Evolutionary conservation across 2,329 filamentous ascomycete species (phyloP).

Genomic region (Curvularia hawaiiensis): DNA sequence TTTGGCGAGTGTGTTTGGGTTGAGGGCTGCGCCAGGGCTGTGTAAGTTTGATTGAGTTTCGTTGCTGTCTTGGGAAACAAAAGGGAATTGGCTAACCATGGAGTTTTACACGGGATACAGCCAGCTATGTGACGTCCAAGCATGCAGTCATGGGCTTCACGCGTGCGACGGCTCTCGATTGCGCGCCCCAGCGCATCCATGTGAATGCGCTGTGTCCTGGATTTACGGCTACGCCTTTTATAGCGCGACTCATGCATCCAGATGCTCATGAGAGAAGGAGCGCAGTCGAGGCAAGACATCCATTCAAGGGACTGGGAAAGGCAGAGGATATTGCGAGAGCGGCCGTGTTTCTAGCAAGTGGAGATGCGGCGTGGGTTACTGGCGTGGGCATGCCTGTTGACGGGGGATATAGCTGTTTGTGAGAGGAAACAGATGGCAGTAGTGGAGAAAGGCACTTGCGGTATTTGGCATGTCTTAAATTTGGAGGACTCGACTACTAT

Average conservation of each 20-base stretch:
- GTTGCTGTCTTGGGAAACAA: not conserved
- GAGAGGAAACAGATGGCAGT: not conserved
- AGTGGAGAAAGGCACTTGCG: not conserved
- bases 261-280: conserved; percentile 10
- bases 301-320: conserved; percentile 38
- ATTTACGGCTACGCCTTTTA: conserved; percentile 44
- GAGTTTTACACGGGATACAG: conserved; percentile 1
- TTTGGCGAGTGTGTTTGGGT: conserved; percentile 56
- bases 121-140: conserved; percentile 55
- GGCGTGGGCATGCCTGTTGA: conserved; percentile 54
- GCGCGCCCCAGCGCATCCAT: conserved; percentile 56
- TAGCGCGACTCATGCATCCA: conserved; percentile 21
- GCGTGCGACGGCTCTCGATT: conserved; percentile 56
- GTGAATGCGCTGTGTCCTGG: conserved; percentile 62
- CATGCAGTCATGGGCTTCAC: conserved; percentile 59
- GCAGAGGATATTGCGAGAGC: conserved; percentile 44
- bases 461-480: conserved; percentile 6
- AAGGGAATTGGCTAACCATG: not conserved
- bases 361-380: conserved; percentile 54
- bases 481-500: conserved; percentile 1
- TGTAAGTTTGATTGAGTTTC: conserved; percentile 28
- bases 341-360: conserved; percentile 54
- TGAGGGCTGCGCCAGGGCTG: conserved; percentile 42
- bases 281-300: conserved; percentile 29
- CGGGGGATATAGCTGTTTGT: conserved; percentile 49